Conservation (phyloP, 2,329 filamentous ascomycete species). For the Xylaria sp. region DNA sequence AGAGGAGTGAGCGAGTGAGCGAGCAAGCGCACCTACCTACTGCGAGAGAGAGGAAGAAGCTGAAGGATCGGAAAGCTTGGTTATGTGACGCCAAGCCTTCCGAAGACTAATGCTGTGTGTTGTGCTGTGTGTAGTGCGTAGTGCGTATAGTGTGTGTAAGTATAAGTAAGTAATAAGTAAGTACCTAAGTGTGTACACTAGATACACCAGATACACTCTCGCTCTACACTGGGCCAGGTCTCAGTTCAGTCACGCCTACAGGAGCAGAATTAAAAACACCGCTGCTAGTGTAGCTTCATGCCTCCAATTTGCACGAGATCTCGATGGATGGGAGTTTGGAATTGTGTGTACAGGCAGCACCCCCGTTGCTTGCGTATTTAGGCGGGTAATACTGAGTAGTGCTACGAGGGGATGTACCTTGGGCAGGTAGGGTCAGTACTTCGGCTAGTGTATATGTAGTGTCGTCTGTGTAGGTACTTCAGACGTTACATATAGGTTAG, state of each 20-base stretch:
- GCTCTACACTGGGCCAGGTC: constrained; percentile 7
- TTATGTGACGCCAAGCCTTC: constrained; percentile 46
- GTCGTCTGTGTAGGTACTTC: not conserved
- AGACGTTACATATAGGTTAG: no score
- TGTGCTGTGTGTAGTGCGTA: constrained; percentile 21
- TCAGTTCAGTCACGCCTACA: constrained; percentile 7
- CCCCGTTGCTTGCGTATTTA: constrained; percentile 15
- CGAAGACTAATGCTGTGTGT: constrained; percentile 21
- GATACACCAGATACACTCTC: no score
- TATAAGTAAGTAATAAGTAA: no score
- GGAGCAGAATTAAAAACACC: not conserved
- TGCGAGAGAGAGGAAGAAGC: constrained; percentile 27
- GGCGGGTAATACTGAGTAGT: not conserved
- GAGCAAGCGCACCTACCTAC: not conserved
- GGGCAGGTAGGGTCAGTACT: no score
- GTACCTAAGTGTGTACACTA: constrained; percentile 29
- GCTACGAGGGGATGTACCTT: no score
- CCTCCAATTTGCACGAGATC: constrained; percentile 16
- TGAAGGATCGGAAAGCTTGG: constrained; percentile 41
- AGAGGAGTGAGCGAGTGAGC: not conserved
- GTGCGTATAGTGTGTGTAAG: no score
- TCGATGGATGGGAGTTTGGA: constrained; percentile 18
- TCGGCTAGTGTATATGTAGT: no score
- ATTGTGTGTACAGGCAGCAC: constrained; percentile 23
- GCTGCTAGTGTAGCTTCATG: constrained; percentile 2